Evolutionary conservation across 2,329 filamentous ascomycete genomes (phyloP), one percentile per base, ranked within the genome.

Genomic region (Verticillium tricorpus): DNA sequence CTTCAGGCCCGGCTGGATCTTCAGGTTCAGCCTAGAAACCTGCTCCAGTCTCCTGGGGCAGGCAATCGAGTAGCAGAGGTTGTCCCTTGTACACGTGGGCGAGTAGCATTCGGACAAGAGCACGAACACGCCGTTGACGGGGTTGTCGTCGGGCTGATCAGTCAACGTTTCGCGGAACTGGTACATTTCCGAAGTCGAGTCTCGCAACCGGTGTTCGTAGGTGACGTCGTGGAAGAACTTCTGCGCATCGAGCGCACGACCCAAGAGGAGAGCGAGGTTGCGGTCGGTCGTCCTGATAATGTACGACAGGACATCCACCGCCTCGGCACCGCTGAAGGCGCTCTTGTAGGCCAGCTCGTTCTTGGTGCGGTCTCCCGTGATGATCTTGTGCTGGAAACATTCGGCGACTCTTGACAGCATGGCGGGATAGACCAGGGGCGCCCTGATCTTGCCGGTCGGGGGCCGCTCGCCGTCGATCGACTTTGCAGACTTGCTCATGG

Each of bases 191-290:
- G 89, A 90, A 50, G 89, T 86, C n/a, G 94, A 96, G 76, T 99
- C 95, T 76, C 95, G 90, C 69, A 99, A 80, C 57, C 95, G 87
- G 76, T 99, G 95, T 69, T 97, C 94, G 76, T 99, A 99, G 0
- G 94, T 97, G 58, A 98, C 95, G 82, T 99, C 95, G 78, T 99
- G 95, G 74, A 99, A 99, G 79, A 97, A 97, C 74, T 98, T 98
- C 73, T 99, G 95, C 28, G 95, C 95, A 77, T 99, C 95, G 64
- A 99, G 80, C 52, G 95, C 93, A 72, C 95, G 87, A 65, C 95
- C 95, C 17, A 99, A 81, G 11, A 99, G 85, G 57, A 99, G 81
- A 12, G 95, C 95, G 64, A 99, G 81, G 73, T 99, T 99, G 63
- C 95, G 87, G 76, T 99, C 95, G 0, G 92, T 97, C 1, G 95